Percentiles rank a stretch among this genome's conserved stretches.
Evolutionary conservation across 2,329 filamentous ascomycete species (phyloP).

Genomic region (Nemania serpens): DNA sequence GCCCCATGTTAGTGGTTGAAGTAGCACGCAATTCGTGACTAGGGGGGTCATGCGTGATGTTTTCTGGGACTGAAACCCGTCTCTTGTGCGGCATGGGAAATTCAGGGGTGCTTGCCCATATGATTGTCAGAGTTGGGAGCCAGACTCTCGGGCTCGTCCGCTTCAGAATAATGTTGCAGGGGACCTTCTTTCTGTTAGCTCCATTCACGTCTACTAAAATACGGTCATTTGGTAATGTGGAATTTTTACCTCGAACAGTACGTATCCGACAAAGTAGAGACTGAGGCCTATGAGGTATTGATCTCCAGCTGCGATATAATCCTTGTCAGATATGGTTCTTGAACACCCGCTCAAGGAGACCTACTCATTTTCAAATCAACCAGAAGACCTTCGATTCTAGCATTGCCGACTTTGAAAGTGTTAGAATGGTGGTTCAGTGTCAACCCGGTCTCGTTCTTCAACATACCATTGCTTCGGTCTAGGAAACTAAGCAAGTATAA

Average conservation of each 20-base stretch:
- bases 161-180: slow-evolving; percentile 67
- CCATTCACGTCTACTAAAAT: not conserved
- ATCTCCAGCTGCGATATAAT: slow-evolving; percentile 52
- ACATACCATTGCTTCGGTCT: slow-evolving; percentile 59
- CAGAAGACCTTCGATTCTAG: slow-evolving; percentile 59
- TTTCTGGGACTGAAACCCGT: not conserved
- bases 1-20: not conserved
- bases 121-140: slow-evolving; percentile 61
- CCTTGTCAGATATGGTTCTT: not conserved
- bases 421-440: slow-evolving; percentile 27
- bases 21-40: not conserved
- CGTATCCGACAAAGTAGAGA: slow-evolving; percentile 67
- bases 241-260: slow-evolving; percentile 57
- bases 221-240: not conserved
- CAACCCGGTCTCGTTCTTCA: slow-evolving; percentile 40
- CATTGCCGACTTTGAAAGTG: slow-evolving; percentile 57
- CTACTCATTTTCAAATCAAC: slow-evolving; percentile 58
- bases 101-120: slow-evolving; percentile 44
- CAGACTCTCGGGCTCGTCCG: slow-evolving; percentile 61
- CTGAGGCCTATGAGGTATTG: slow-evolving; percentile 70
- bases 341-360: slow-evolving; percentile 20
- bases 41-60: not conserved
- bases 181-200: slow-evolving; percentile 48
- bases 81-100: no score
- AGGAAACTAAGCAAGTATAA: slow-evolving; percentile 62